A percentile compares a stretch with the other conserved stretches of the same genome.
These are phyloP conservation scores for Pseudogymnoascus sp. DNA, from an alignment of 2,329 filamentous ascomycete species.

Conservation along the genomic window DNA sequence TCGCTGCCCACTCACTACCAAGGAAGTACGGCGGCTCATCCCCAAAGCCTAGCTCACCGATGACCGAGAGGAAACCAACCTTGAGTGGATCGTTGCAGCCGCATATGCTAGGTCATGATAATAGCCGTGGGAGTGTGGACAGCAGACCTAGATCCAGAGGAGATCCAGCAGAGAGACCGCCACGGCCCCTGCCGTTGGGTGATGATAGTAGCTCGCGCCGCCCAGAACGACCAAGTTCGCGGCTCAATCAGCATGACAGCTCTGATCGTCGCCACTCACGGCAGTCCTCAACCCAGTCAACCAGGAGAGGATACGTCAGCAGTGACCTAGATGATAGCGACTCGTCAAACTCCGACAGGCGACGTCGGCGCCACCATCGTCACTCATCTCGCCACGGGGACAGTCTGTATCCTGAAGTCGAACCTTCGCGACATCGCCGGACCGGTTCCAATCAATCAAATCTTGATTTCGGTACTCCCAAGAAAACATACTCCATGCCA, in stretches of 20 bases:
- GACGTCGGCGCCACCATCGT: conserved; percentile 14
- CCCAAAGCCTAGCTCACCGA: not conserved
- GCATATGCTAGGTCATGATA: conserved; percentile 18
- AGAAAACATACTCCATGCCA: conserved; percentile 4
- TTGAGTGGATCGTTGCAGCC: conserved; percentile 12
- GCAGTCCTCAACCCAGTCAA: conserved; percentile 19
- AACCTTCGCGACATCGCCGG: conserved; percentile 15
- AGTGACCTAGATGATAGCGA: conserved; percentile 25
- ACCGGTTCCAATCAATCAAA: conserved; percentile 11
- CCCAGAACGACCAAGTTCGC: conserved; percentile 19
- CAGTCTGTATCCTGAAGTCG: conserved; percentile 17
- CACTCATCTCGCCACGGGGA: conserved; percentile 11
- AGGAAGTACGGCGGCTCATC: conserved; percentile 1
- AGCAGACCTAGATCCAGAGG: conserved; percentile 15
- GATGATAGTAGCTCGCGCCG: conserved; percentile 20
- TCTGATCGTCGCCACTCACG: conserved; percentile 19
- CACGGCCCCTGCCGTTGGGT: conserved; percentile 21
- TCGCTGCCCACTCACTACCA: not conserved
- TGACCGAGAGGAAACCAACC: not conserved
- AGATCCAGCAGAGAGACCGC: conserved; percentile 21
- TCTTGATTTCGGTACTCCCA: not conserved
- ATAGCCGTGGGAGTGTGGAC: conserved; percentile 18
- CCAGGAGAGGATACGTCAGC: conserved; percentile 3
- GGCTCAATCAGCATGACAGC: conserved; percentile 15
- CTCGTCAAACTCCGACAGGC: conserved; percentile 25